These are phyloP conservation scores for Phaeodactylum tricornutum DNA, from an alignment of 108 stramenopile genomes.

Conservation along the genomic window DNA sequence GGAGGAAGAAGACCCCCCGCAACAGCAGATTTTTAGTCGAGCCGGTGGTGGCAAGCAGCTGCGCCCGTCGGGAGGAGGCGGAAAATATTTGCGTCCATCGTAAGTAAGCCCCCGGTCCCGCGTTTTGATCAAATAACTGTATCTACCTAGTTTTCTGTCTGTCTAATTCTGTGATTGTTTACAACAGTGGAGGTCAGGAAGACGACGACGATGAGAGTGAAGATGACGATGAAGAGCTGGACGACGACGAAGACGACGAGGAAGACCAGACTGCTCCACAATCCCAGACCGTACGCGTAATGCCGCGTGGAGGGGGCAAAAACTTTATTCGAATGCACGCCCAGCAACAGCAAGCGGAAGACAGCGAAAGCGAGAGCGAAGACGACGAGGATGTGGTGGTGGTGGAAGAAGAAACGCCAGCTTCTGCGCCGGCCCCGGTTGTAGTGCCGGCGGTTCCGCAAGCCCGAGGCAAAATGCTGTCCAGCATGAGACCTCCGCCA, in stretches of 20 bases:
- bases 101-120: conserved; percentile 19
- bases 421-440: conserved; percentile 9
- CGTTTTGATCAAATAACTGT: not conserved
- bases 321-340: conserved; percentile 32
- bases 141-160: too few species aligned
- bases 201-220: conserved; percentile 7
- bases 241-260: conserved; percentile 31
- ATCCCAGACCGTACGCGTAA: conserved; percentile 12
- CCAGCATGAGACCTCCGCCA: conserved; percentile 28
- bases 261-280: conserved; percentile 7
- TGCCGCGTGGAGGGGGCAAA: conserved; percentile 53
- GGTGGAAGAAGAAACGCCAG: conserved; percentile 30
- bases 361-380: conserved; percentile 36
- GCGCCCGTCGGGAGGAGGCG: conserved; percentile 34
- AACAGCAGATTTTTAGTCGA: not conserved
- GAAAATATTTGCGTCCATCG: conserved; percentile 61
- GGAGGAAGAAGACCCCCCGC: conserved; percentile 2
- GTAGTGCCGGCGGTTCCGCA: conserved; percentile 3
- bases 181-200: conserved; percentile 2
- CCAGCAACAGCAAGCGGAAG: conserved; percentile 26
- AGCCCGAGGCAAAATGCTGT: conserved; percentile 28
- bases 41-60: conserved; percentile 39
- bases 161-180: too few species aligned
- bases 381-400: conserved; percentile 39
- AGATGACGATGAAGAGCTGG: conserved; percentile 17